A percentile compares a stretch with the other conserved stretches of the same genome.
Conservation (phyloP, 2,329 filamentous ascomycete genomes). For the Zasmidium cellare region DNA sequence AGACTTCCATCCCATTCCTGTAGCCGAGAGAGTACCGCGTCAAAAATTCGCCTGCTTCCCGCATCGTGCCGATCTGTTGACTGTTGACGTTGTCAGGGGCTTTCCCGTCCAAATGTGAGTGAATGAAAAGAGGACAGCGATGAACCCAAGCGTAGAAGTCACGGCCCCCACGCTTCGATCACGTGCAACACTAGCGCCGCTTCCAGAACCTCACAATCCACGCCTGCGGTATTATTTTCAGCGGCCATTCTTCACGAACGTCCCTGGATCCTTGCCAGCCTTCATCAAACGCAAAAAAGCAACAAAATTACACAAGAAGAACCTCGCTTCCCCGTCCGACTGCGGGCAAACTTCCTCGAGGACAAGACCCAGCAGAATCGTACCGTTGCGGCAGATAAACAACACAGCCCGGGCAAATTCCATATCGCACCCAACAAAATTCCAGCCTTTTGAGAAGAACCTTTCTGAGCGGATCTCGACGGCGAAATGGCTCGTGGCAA, state of each 20-base stretch:
- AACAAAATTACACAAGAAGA: not conserved
- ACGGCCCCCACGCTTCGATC: too few relatives aligned
- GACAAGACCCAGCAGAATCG: not conserved
- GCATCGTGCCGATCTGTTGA: too few relatives aligned
- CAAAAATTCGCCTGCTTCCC: too few relatives aligned
- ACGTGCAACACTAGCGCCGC: not conserved
- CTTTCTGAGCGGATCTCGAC: too few relatives aligned
- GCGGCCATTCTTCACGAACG: not conserved
- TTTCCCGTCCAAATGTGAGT: too few relatives aligned
- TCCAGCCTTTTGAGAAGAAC: too few relatives aligned
- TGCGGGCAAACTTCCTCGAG: not conserved
- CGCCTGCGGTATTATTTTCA: not conserved
- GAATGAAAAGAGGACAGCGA: too few relatives aligned
- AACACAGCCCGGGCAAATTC: too few relatives aligned
- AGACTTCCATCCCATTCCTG: too few relatives aligned
- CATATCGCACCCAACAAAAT: not conserved
- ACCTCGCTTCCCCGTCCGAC: not conserved
- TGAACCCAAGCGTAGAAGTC: too few relatives aligned
- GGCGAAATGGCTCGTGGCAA: conserved; percentile 94
- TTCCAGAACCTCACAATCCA: not conserved
- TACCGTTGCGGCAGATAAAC: conserved; percentile 4
- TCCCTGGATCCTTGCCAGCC: not conserved
- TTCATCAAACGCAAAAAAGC: not conserved
- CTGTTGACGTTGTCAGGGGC: too few relatives aligned
- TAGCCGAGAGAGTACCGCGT: too few relatives aligned